Evolutionary conservation across 1,284 basidiomycete genomes (phyloP), one percentile per base, ranked within the genome.

Genomic region (Schizophyllum commune): DNA sequence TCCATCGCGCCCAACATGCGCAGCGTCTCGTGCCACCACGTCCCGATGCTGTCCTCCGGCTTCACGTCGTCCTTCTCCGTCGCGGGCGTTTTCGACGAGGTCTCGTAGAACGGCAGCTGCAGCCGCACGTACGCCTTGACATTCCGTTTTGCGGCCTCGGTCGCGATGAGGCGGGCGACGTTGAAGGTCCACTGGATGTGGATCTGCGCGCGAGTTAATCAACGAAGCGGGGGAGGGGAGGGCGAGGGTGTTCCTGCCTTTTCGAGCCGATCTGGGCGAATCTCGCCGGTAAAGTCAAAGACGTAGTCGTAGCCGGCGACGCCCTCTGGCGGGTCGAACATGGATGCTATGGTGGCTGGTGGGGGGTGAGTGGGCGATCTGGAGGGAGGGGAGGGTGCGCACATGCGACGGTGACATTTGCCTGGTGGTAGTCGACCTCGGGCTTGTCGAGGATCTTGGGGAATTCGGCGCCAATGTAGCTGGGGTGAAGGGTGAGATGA

Each of bases 1-100:
- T 83, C 75, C 55, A 94, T 86, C n/a, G 83, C 81, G 51, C 86
- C 91, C 63, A 95, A 71, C 66, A 84, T 85, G 34, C 93, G 82
- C 52, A 92, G 74, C 1, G 88, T 84, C 77, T 95, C 93, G 68
- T 95, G 92, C 92, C 93, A 95, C 93, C 93, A 96, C 21, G 80
- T 83, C 11, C 93, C 92, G 60, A 88, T 76, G 4, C 85, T 80
- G 33, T 86, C 88, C 57, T 83, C 77, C 0, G 93, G 92, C 68
- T 88, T 88, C 47, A 88, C 75, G 63, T 89, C 86, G 62, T 90
- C 86, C 69, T 85, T 88, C 76, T 94, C 93, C 13, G 79, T 68
- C 11, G 53, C 53, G 3, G 19, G 11, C 27, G 81, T 78, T 72
- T 89, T 91, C 62, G 82, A 83, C 4, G 84, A 78, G 32, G 88